These are phyloP conservation scores for Acanthamoeba pearcei DNA, from an alignment of 208 protist species.

Conservation along the genomic window DNA sequence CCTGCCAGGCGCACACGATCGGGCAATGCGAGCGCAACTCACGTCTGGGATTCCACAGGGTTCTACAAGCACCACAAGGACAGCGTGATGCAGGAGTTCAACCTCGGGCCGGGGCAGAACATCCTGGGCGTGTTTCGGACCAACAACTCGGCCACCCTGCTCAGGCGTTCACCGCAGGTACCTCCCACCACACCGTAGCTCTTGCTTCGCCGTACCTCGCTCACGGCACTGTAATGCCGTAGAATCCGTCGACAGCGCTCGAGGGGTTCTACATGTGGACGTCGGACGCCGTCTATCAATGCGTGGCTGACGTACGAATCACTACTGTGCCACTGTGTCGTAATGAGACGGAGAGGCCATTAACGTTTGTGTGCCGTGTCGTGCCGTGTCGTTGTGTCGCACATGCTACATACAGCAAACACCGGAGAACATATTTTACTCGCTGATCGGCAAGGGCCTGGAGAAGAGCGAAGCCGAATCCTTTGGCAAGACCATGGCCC, in stretches of 20 bases:
- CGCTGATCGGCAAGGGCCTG: conserved; percentile 22
- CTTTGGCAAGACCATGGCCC: conserved; percentile 41
- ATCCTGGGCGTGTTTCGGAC: conserved; percentile 29
- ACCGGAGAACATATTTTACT: conserved; percentile 37
- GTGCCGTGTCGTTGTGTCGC: not conserved
- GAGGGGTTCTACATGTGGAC: conserved; percentile 62
- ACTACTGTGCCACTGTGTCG: not conserved
- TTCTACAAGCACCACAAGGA: conserved; percentile 68
- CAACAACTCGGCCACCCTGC: not conserved
- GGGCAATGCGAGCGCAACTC: no score
- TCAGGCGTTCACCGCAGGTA: not conserved
- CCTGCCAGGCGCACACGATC: no score
- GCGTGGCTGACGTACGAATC: not conserved
- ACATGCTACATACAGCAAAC: not conserved
- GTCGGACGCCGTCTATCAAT: not conserved
- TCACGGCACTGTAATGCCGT: not conserved
- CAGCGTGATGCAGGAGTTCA: conserved; percentile 62
- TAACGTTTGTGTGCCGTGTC: not conserved
- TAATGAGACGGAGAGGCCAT: not conserved
- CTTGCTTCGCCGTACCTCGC: no score
- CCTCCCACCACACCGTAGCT: no score
- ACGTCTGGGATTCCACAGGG: not conserved
- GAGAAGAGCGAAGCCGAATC: conserved; percentile 35
- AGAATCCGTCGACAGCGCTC: not conserved
- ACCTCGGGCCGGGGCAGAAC: not conserved